A percentile compares a stretch with the other conserved stretches of the same genome.
These are phyloP conservation scores for Salvia splendens DNA, from an alignment of 257 asterid genomes.

Conservation along the genomic window DNA sequence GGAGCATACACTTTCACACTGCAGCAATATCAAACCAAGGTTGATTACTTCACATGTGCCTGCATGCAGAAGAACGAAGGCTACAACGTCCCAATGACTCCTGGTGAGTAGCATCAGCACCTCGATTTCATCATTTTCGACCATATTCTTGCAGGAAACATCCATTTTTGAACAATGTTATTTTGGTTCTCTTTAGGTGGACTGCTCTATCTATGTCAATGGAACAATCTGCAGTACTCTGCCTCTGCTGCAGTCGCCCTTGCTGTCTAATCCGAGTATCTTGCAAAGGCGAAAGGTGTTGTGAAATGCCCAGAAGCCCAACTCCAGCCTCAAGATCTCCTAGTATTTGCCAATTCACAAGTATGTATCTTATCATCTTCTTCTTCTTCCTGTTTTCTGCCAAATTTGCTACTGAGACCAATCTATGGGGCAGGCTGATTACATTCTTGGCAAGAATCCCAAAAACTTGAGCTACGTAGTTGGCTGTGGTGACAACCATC, in stretches of 20 bases:
- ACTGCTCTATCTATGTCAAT: conserved; percentile 54
- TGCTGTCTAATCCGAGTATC: conserved; percentile 79
- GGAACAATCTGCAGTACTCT: conserved; percentile 85
- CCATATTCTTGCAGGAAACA: conserved; percentile 8
- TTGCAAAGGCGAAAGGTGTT: conserved; percentile 46
- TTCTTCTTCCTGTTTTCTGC: background rate
- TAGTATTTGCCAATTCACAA: conserved; percentile 76
- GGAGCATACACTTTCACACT: conserved; percentile 58
- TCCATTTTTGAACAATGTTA: background rate
- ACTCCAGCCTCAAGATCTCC: conserved; percentile 63
- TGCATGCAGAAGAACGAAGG: conserved; percentile 80
- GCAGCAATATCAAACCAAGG: conserved; percentile 72
- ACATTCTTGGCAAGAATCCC: conserved; percentile 87
- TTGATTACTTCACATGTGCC: conserved; percentile 80
- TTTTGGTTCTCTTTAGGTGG: conserved; percentile 50
- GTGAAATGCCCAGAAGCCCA: conserved; percentile 66
- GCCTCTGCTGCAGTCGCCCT: conserved; percentile 74
- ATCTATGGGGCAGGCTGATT: conserved; percentile 59
- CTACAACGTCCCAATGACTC: conserved; percentile 66
- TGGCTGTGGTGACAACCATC: conserved; percentile 74
- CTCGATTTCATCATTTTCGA: background rate
- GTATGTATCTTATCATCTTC: conserved; percentile 29
- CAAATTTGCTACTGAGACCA: background rate
- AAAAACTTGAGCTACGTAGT: conserved; percentile 72
- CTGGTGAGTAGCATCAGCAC: conserved; percentile 49